Evolutionary conservation across 805 yeast species (phyloP).

Genomic region (Yamadazyma akitaensis): DNA sequence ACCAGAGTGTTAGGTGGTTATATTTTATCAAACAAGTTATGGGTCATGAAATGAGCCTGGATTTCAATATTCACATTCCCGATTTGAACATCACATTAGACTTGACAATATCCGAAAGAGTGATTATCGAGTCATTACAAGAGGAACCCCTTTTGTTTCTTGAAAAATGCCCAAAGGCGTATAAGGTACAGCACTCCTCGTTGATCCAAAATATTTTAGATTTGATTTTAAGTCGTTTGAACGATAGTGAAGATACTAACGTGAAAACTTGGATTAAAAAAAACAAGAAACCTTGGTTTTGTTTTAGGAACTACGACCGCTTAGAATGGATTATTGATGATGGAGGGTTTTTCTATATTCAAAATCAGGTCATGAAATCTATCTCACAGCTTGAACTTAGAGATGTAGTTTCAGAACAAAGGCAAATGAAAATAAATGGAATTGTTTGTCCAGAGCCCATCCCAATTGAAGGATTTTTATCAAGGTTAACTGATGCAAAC

Average conservation of each 20-base stretch:
- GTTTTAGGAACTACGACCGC: constrained; percentile 68
- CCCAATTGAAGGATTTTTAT: constrained; percentile 80
- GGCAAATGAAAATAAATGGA: not conserved
- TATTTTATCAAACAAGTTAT: constrained; percentile 50
- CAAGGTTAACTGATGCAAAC: constrained; percentile 48
- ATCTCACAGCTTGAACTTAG: constrained; percentile 58
- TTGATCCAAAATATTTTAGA: constrained; percentile 39
- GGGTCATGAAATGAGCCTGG: constrained; percentile 28
- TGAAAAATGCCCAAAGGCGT: constrained; percentile 16
- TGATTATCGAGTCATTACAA: constrained; percentile 8
- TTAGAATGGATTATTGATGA: constrained; percentile 49
- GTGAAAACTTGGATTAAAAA: constrained; percentile 18
- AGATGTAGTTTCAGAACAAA: constrained; percentile 20
- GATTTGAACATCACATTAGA: constrained; percentile 43
- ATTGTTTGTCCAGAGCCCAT: not conserved
- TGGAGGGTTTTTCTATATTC: constrained; percentile 26
- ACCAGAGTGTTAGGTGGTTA: constrained; percentile 61
- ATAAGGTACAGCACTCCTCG: constrained; percentile 20
- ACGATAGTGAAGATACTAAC: not conserved
- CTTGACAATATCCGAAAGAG: constrained; percentile 45
- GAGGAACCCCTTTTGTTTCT: not conserved
- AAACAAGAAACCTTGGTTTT: constrained; percentile 42
- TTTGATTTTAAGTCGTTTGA: constrained; percentile 32
- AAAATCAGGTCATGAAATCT: constrained; percentile 33
- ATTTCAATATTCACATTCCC: constrained; percentile 42